phyloP scores from a whole-genome alignment of 1,139 yeast species.

The Kluyveromyces marxianus region DNA sequence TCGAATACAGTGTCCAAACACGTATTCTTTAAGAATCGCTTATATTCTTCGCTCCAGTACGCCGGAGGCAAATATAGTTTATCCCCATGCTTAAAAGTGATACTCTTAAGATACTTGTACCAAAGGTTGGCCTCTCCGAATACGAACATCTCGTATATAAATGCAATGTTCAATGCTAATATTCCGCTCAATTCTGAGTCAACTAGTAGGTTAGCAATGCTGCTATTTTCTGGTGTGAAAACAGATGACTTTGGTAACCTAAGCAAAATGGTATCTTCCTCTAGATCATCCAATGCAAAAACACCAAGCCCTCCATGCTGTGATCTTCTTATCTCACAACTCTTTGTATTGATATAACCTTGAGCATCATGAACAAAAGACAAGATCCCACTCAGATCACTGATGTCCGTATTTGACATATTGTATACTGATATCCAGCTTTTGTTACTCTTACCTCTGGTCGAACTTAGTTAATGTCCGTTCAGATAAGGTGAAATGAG shows the following conservation, averaged over 20 bases:
- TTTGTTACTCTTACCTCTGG: neutral
- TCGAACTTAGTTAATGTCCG: no score
- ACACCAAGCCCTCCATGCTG: conserved; percentile 68
- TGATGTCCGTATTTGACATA: conserved; percentile 27
- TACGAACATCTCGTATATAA: conserved; percentile 54
- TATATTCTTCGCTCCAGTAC: conserved; percentile 52
- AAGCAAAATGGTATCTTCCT: conserved; percentile 31
- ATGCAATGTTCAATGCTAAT: conserved; percentile 59
- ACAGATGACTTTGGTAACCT: conserved; percentile 42
- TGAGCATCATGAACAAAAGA: conserved; percentile 45
- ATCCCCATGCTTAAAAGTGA: conserved; percentile 35
- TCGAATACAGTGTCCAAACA: conserved; percentile 54
- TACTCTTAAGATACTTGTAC: conserved; percentile 54
- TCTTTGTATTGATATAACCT: conserved; percentile 39
- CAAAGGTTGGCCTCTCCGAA: conserved; percentile 63
- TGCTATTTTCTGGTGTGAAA: conserved; percentile 51
- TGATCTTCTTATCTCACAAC: conserved; percentile 43
- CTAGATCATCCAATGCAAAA: conserved; percentile 42
- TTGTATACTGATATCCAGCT: neutral
- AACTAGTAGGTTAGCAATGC: conserved; percentile 56
- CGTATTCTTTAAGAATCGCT: conserved; percentile 49
- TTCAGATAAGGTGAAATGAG: neutral
- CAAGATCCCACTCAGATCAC: conserved; percentile 27
- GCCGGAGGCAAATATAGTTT: conserved; percentile 46
- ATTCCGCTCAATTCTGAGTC: conserved; percentile 60